Percentiles rank a stretch among this genome's conserved stretches.
Conservation (phyloP, 805 yeast species). For the Debaryomyces maramus region DNA sequence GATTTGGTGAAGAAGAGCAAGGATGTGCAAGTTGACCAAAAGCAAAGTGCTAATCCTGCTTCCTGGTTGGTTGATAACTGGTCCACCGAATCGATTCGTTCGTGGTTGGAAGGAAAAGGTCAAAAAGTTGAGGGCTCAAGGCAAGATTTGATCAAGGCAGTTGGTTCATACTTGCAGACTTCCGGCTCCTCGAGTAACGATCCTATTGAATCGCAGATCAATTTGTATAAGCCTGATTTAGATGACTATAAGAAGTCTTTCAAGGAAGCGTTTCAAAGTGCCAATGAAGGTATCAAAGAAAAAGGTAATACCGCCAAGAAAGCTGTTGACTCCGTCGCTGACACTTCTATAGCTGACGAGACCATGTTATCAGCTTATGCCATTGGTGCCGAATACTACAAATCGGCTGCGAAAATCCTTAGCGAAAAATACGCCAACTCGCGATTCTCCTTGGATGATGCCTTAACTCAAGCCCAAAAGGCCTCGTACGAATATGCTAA, state of each 20-base stretch:
- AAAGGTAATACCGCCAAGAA: slow-evolving; percentile 4
- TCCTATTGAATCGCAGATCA: slow-evolving; percentile 16
- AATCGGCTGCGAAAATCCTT: slow-evolving; percentile 17
- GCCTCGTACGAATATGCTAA: slow-evolving; percentile 20
- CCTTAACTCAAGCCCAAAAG: slow-evolving; percentile 16
- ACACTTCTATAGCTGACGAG: slow-evolving; percentile 13
- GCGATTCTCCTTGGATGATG: slow-evolving; percentile 14
- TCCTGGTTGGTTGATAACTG: slow-evolving; percentile 35
- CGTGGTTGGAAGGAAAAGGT: slow-evolving; percentile 40
- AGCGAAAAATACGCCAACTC: slow-evolving; percentile 9
- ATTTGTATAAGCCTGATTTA: slow-evolving; percentile 18
- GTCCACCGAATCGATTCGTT: slow-evolving; percentile 36
- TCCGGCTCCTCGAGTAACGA: slow-evolving; percentile 6
- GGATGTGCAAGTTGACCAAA: slow-evolving; percentile 33
- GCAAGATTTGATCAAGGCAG: slow-evolving; percentile 21
- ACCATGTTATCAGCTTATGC: slow-evolving; percentile 15
- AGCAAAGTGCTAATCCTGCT: slow-evolving; percentile 17
- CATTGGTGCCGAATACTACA: slow-evolving; percentile 19
- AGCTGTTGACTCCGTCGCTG: background rate
- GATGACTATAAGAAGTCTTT: slow-evolving; percentile 19
- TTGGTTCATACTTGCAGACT: slow-evolving; percentile 12
- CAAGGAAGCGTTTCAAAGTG: slow-evolving; percentile 16
- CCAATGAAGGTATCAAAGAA: slow-evolving; percentile 10
- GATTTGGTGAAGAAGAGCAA: slow-evolving; percentile 39
- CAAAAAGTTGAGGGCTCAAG: slow-evolving; percentile 22